phyloP scores from a whole-genome alignment of 805 yeast species.

The Wickerhamomyces kurtzmanii region DNA sequence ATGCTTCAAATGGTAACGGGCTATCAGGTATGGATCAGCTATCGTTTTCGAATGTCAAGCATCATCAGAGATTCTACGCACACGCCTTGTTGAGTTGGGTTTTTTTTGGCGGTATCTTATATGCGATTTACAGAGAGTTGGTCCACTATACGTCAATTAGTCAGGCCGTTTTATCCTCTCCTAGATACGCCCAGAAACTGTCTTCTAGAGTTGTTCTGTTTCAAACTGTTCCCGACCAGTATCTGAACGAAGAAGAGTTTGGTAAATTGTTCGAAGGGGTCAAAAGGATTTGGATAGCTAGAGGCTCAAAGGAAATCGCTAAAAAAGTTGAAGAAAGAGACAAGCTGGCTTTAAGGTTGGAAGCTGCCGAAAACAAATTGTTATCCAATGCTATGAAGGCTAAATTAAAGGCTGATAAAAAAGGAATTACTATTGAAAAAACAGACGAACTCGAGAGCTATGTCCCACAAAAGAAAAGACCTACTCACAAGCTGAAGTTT shows the following conservation, averaged over 20 bases:
- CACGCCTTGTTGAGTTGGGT: slow-evolving; percentile 79
- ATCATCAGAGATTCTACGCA: slow-evolving; percentile 63
- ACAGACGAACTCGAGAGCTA: slow-evolving; percentile 41
- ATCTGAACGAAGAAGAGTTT: slow-evolving; percentile 63
- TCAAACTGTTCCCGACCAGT: slow-evolving; percentile 73
- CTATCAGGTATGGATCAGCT: slow-evolving; percentile 64
- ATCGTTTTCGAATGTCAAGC: slow-evolving; percentile 65
- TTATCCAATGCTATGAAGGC: slow-evolving; percentile 56
- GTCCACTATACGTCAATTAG: slow-evolving; percentile 68
- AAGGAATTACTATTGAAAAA: slow-evolving; percentile 36
- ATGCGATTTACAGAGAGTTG: slow-evolving; percentile 74
- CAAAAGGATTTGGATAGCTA: slow-evolving; percentile 69
- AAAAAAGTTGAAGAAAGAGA: slow-evolving; percentile 51
- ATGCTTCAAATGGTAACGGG: slow-evolving; percentile 58
- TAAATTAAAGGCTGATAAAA: slow-evolving; percentile 56
- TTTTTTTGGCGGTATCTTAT: slow-evolving; percentile 61
- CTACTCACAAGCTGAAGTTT: slow-evolving; percentile 36
- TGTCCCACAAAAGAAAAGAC: slow-evolving; percentile 61
- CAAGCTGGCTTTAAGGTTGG: slow-evolving; percentile 50
- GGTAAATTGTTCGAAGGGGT: slow-evolving; percentile 76
- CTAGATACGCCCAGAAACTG: slow-evolving; percentile 63
- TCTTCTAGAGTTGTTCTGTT: slow-evolving; percentile 78
- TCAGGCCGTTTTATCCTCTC: slow-evolving; percentile 71
- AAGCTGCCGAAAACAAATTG: slow-evolving; percentile 50
- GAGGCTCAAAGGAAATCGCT: slow-evolving; percentile 47